phyloP scores from a whole-genome alignment of 164 flowering plant genomes.

The Euptelea pleiosperma region DNA sequence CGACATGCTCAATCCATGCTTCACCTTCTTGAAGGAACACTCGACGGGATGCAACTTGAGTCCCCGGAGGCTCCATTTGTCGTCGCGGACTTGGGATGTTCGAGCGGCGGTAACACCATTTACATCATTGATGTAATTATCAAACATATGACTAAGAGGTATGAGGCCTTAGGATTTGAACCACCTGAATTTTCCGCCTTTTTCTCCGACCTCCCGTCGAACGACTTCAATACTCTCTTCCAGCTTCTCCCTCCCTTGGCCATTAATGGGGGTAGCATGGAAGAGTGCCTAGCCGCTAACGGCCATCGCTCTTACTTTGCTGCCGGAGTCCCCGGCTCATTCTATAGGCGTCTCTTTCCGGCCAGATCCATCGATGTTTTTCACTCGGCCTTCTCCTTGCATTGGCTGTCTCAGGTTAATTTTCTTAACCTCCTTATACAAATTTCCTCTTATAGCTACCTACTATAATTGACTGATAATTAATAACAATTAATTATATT shows the following conservation, averaged over 20 bases:
- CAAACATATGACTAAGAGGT: constrained; percentile 67
- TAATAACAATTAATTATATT: too few relatives aligned
- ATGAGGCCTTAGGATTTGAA: constrained; percentile 45
- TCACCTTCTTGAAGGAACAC: constrained; percentile 63
- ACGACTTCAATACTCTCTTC: constrained; percentile 91
- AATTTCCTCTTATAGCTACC: too few relatives aligned
- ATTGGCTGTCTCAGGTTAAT: constrained; percentile 87
- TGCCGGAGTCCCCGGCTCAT: constrained; percentile 83
- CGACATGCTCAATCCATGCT: constrained; percentile 77
- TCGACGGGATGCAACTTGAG: constrained; percentile 48
- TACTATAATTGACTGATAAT: too few relatives aligned
- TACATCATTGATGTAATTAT: constrained; percentile 57
- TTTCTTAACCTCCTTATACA: too few relatives aligned
- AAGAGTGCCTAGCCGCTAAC: constrained; percentile 66
- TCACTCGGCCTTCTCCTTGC: constrained; percentile 88
- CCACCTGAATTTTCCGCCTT: constrained; percentile 81
- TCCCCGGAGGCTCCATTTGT: constrained; percentile 42
- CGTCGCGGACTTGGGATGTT: constrained; percentile 82
- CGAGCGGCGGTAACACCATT: constrained; percentile 70
- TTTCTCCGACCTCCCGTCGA: constrained; percentile 87
- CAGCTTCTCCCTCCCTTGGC: constrained; percentile 73
- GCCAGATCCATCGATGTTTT: constrained; percentile 59
- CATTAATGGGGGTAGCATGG: constrained; percentile 55
- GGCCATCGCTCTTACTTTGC: constrained; percentile 69
- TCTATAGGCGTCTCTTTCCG: constrained; percentile 77